Percentiles rank a stretch among this genome's conserved stretches.
Evolutionary conservation across 495 filamentous ascomycete species (phyloP).

Genomic region (Aspergillus carlsbadensis): DNA sequence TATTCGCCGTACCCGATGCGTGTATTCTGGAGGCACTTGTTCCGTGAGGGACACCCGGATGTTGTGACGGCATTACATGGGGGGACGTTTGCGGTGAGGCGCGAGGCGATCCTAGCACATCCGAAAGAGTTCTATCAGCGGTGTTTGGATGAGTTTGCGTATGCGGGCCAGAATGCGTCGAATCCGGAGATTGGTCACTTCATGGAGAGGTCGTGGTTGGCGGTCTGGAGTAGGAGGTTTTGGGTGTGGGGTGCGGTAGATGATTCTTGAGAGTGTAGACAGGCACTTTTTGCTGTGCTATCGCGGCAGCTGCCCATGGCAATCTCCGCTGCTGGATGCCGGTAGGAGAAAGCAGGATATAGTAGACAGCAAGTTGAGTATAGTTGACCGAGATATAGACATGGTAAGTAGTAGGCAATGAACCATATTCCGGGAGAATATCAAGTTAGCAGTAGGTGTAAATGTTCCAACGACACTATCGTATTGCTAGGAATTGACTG

Average conservation of each 20-base stretch:
- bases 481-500: no score
- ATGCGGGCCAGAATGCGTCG: neutral
- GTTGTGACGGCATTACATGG: neutral
- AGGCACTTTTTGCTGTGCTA: no score
- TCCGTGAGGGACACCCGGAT: neutral
- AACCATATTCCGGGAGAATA: no score
- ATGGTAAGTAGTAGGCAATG: no score
- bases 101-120: neutral
- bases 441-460: no score
- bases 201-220: constrained; percentile 7
- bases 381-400: no score
- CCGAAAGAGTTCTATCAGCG: neutral
- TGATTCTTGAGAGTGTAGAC: no score
- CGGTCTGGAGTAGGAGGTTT: constrained; percentile 6
- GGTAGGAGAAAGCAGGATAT: no score
- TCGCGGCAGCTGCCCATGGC: no score
- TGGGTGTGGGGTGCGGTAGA: neutral
- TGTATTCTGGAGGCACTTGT: neutral
- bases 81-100: neutral
- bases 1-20: constrained; percentile 1
- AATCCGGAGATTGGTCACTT: constrained; percentile 7
- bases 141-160: neutral
- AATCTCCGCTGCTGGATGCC: no score
- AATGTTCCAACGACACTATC: no score
- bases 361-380: no score